These are phyloP conservation scores for Teratosphaeria viscida DNA, from an alignment of 2,329 filamentous ascomycete species.

Conservation along the genomic window DNA sequence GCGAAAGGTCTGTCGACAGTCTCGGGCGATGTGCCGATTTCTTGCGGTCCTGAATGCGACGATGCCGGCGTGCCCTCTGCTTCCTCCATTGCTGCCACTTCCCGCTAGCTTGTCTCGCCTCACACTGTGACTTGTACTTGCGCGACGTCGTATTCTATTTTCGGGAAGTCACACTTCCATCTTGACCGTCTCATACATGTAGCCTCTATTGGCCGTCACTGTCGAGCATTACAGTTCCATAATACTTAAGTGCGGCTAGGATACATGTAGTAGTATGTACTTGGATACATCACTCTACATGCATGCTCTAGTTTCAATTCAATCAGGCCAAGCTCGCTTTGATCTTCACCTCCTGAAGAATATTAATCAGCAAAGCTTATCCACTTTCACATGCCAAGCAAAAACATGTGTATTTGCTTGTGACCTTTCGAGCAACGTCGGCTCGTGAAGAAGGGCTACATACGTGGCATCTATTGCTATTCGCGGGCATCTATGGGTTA, in stretches of 20 bases:
- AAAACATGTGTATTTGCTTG: too few species aligned
- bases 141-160: neutral
- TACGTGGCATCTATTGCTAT: too few species aligned
- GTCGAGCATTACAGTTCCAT: neutral
- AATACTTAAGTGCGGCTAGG: conserved; percentile 3
- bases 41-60: neutral
- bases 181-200: neutral
- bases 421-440: too few species aligned
- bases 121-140: neutral
- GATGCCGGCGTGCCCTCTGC: neutral
- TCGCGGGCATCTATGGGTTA: too few species aligned
- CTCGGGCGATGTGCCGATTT: neutral
- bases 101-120: neutral
- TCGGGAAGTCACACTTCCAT: neutral
- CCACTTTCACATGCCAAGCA: too few species aligned
- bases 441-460: too few species aligned
- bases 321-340: too few species aligned
- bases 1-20: neutral
- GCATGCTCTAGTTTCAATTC: too few species aligned
- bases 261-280: too few species aligned
- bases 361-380: too few species aligned
- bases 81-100: neutral
- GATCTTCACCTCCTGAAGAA: too few species aligned
- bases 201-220: neutral
- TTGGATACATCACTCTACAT: too few species aligned